Base-by-base conservation (phyloP, 768 basidiomycete genomes). In the Termitomyces sp. region DNA sequence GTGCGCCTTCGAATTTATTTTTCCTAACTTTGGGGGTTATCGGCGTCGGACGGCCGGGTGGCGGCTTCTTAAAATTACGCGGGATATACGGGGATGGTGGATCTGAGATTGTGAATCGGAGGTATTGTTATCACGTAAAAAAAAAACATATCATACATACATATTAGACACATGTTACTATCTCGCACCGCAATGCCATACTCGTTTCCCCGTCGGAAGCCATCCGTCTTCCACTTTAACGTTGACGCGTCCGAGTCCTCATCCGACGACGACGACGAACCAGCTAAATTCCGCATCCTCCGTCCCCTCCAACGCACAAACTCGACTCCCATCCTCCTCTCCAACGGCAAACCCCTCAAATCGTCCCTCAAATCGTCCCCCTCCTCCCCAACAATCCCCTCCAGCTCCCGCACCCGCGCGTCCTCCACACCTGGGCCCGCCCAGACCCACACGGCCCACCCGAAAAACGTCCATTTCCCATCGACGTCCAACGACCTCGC, bases 341-440 rank as follows among this genome's bases (percentile, higher is more conserved):
- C 82, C 18, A 92, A 86, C 54, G 93, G 94, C 41, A 91, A 91
- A 65, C 89, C 92, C 3, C 85, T 97, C 70, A 92, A 92, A 64
- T 80, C 89, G 0, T 89, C 91, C 1, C 81, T 97, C 62, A 97
- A 96, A 67, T 72, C 71, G 5, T 80, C 79, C 32, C 73, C 74
- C 7, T 82, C 82, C 11, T 67, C 77, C 2, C 77, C 79, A 40
- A 73, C 71, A 60, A 79, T 82, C 49, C 68, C 73, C 18, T 22
- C 59, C 59, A 43, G 53, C 65, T 32, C 54, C 2, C 72, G 75
- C 63, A 66, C 76, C 0, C 64, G 62, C 64, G 87, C 86, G 7
- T 83, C 81, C 29, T 90, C 94, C 0, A 68, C 81, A 9, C 38
- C 50, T n/a, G 4, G 13, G 3, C 1, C 84, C 86, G 0, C 88